Percentiles rank a stretch among this genome's conserved stretches.
Conservation (phyloP, 2,329 filamentous ascomycete genomes). For the Diplodia mutila region DNA sequence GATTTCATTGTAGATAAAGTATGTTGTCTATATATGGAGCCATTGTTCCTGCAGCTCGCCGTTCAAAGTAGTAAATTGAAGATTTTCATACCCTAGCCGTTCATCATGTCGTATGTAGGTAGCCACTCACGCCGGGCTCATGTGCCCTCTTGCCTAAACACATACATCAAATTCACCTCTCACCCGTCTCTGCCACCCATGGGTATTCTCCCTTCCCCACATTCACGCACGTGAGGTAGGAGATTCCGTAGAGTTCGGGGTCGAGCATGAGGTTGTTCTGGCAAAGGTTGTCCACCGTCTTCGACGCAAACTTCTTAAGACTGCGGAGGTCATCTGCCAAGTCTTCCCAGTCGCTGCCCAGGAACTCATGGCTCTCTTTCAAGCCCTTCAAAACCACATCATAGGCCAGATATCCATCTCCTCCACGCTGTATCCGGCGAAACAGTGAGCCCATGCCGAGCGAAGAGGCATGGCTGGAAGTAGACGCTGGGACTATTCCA, state of each 20-base stretch:
- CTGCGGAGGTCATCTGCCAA: constrained; percentile 33
- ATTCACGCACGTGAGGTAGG: constrained; percentile 42
- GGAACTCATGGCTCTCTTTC: constrained; percentile 27
- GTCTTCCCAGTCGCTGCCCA: constrained; percentile 28
- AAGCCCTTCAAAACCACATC: constrained; percentile 33
- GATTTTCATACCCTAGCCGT: neutral
- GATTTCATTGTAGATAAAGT: neutral
- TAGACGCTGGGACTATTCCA: too few relatives aligned
- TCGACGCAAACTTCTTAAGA: constrained; percentile 35
- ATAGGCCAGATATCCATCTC: constrained; percentile 35
- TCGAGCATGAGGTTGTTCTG: constrained; percentile 36
- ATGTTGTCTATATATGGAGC: neutral
- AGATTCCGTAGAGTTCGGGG: constrained; percentile 34
- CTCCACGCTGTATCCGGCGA: constrained; percentile 35
- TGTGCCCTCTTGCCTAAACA: neutral
- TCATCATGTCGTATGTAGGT: neutral
- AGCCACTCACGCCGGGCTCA: neutral
- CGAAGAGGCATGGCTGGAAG: neutral
- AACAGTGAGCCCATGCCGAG: constrained; percentile 35
- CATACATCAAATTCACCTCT: neutral
- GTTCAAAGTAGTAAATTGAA: neutral
- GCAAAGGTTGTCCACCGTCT: constrained; percentile 29
- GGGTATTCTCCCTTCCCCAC: constrained; percentile 33
- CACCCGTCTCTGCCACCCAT: neutral
- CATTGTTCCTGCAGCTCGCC: neutral